These are phyloP conservation scores for Termitomyces sp. DNA, from an alignment of 768 basidiomycete species.

Conservation along the genomic window DNA sequence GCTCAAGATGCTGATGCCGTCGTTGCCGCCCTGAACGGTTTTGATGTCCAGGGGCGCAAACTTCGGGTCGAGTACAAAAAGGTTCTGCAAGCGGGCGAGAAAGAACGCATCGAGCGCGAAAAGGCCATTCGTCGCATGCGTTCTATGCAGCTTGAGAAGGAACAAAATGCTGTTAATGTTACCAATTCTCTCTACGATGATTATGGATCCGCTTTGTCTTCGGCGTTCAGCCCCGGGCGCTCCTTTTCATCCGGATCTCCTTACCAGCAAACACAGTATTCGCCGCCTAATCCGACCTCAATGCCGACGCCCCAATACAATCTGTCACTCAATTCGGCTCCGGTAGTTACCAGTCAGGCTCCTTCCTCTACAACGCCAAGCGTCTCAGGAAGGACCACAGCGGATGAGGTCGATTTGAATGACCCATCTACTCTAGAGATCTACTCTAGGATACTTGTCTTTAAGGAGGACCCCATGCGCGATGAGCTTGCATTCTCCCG, in stretches of 20 bases:
- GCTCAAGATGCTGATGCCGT: constrained; percentile 90
- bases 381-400: constrained; percentile 55
- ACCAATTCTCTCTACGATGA: constrained; percentile 61
- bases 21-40: constrained; percentile 93
- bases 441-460: constrained; percentile 91
- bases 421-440: constrained; percentile 95
- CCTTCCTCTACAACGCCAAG: constrained; percentile 56
- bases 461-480: constrained; percentile 97
- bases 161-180: constrained; percentile 39
- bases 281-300: constrained; percentile 51
- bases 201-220: constrained; percentile 57
- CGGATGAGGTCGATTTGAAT: constrained; percentile 87
- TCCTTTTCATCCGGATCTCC: constrained; percentile 62
- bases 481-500: constrained; percentile 97
- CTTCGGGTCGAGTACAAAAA: constrained; percentile 99
- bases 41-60: constrained; percentile 94
- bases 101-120: constrained; percentile 97
- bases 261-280: constrained; percentile 62
- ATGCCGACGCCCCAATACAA: constrained; percentile 42
- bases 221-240: constrained; percentile 64
- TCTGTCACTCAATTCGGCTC: constrained; percentile 41
- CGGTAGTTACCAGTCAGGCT: constrained; percentile 48
- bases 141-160: constrained; percentile 92
- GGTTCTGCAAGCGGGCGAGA: constrained; percentile 97
- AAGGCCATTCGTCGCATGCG: constrained; percentile 98